Percentiles rank a stretch among this genome's conserved stretches.
phyloP scores from a whole-genome alignment of 2,329 filamentous ascomycete genomes.

The Exophiala sideris region DNA sequence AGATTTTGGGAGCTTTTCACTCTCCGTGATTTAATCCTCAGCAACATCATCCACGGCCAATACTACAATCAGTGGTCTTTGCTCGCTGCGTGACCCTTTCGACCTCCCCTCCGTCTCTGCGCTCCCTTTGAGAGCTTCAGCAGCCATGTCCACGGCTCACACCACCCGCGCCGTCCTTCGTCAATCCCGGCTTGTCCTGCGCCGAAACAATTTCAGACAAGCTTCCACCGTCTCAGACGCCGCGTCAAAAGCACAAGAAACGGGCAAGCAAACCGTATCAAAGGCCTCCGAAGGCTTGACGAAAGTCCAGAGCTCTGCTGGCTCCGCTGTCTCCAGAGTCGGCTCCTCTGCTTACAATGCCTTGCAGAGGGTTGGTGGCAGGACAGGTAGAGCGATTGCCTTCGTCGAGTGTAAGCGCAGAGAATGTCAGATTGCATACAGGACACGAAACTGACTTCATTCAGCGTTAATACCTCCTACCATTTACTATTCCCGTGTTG shows the following conservation, averaged over 20 bases:
- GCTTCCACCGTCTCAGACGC: conserved; percentile 46
- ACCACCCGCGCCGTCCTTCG: conserved; percentile 45
- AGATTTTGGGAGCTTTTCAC: conserved; percentile 28
- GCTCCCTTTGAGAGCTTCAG: conserved; percentile 19
- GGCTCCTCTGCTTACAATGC: conserved; percentile 64
- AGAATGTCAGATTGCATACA: conserved; percentile 12
- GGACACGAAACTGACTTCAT: conserved; percentile 25
- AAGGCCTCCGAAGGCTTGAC: conserved; percentile 82
- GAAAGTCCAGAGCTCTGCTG: conserved; percentile 74
- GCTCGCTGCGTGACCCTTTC: conserved; percentile 22
- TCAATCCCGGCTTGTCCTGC: conserved; percentile 47
- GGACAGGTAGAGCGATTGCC: conserved; percentile 72
- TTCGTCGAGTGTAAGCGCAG: conserved; percentile 76
- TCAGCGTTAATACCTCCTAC: conserved; percentile 80
- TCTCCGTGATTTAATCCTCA: conserved; percentile 30
- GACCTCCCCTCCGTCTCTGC: conserved; percentile 4
- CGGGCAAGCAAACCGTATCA: conserved; percentile 40
- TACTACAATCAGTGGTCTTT: conserved; percentile 2
- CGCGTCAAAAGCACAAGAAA: conserved; percentile 45
- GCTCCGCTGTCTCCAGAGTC: conserved; percentile 70
- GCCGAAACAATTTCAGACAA: conserved; percentile 43
- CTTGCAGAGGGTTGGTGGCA: conserved; percentile 74
- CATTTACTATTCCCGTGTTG: conserved; percentile 89
- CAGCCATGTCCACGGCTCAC: conserved; percentile 42
- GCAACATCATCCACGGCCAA: background rate